Evolutionary conservation across 2,329 filamentous ascomycete species (phyloP), one percentile per base, ranked within the genome.

Genomic region (Didymella glomerata): DNA sequence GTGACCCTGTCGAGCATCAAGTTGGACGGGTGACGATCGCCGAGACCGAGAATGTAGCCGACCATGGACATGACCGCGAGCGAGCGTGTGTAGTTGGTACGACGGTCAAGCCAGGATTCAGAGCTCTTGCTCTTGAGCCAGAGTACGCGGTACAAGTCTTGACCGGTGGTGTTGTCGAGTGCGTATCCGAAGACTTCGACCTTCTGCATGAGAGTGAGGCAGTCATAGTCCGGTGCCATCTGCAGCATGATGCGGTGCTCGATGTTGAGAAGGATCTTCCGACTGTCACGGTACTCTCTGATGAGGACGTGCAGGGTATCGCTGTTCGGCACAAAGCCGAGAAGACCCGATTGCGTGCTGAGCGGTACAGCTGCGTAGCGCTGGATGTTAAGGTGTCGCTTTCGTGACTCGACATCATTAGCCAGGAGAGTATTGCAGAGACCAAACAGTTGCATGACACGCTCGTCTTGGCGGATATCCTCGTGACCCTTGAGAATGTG

Each of bases 21-120:
- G 77, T 99, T 99, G 61, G 93, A 97, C 36, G 96, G 96, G 79
- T 99, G 95, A 47, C 96, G 89, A 80, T 99, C 95, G 54, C 95
- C 95, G 14, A 99, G 84, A 60, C 95, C 96, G 22, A 99, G 87
- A 65, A 99, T 98, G 78, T 99, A 99, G 64, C 95, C 95, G n/a
- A 98, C 95, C 93, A 99, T 99, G n/a, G 93, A 97, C 95, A 99
- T 99, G 71, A 99, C 95, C 68, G 92, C 95, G 2, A 99, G 84
- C 1, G 94, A 98, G 57, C 95, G 90, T 18, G 95, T 99, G 80
- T 99, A 99, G 76, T 97, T 99, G n/a, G 96, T 99, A 52, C 95
- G 90, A 42, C 95, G 87, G 78, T 98, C 95, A 32, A 99, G 88
- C 95, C 95, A 99, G 2, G 94, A 90, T 78, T 99, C 95, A 0